These are phyloP conservation scores for Xylaria castorea DNA, from an alignment of 495 filamentous ascomycete genomes.

Conservation along the genomic window DNA sequence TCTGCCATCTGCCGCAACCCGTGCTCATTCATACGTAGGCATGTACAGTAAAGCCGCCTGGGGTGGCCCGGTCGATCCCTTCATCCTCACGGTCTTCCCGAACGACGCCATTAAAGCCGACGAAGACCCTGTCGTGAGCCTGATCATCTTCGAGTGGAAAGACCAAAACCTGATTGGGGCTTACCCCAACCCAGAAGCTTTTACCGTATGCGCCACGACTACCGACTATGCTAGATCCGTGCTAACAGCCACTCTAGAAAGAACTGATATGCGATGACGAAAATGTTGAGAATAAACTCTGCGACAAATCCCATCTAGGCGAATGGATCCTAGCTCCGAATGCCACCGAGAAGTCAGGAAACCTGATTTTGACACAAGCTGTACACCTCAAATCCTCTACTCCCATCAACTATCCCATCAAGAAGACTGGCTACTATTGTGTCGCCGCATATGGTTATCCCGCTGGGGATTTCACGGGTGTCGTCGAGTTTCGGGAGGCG, in stretches of 20 bases:
- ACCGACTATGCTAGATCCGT: not conserved
- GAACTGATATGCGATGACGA: constrained; percentile 78
- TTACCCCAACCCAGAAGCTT: constrained; percentile 36
- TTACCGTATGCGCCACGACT: constrained; percentile 34
- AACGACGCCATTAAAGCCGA: constrained; percentile 61
- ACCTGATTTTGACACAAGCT: constrained; percentile 75
- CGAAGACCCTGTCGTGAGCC: constrained; percentile 76
- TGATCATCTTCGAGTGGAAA: constrained; percentile 93
- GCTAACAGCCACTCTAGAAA: constrained; percentile 52
- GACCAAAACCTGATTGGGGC: constrained; percentile 82
- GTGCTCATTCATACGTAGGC: constrained; percentile 52
- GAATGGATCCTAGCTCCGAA: constrained; percentile 82
- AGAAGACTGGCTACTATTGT: constrained; percentile 95
- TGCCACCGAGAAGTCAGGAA: constrained; percentile 69
- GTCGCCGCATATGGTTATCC: constrained; percentile 76
- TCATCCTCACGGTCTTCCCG: constrained; percentile 83
- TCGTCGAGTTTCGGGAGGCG: constrained; percentile 91
- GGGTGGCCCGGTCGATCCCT: constrained; percentile 88
- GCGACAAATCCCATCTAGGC: constrained; percentile 77
- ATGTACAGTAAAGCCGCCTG: constrained; percentile 94
- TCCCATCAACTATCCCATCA: constrained; percentile 80
- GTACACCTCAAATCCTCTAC: constrained; percentile 78
- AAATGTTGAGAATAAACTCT: constrained; percentile 69
- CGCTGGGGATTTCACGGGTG: constrained; percentile 71
- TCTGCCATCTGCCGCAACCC: not conserved